Evolutionary conservation across 768 basidiomycete genomes (phyloP).

Genomic region (Mrakia hoshinonis): DNA sequence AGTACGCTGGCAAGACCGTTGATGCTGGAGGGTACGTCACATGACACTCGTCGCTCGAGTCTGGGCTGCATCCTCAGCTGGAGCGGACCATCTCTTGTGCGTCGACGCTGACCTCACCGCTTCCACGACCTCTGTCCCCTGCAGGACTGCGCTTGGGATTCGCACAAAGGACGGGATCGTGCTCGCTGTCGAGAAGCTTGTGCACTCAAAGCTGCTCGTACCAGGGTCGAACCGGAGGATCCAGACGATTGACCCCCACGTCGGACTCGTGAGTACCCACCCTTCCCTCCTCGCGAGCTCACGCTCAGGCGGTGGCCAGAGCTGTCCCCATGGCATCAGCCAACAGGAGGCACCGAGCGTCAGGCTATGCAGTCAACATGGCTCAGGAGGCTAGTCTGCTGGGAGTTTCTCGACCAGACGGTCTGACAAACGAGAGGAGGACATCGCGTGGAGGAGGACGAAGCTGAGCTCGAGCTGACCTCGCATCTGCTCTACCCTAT

Average conservation of each 20-base stretch:
- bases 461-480: conserved; percentile 1
- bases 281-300: background rate
- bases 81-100: background rate
- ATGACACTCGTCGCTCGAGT: background rate
- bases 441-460: background rate
- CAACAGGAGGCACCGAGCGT: no score
- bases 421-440: background rate
- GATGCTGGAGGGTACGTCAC: conserved; percentile 86
- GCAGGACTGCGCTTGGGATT: conserved; percentile 89
- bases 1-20: conserved; percentile 96
- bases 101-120: background rate
- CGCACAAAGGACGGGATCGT: conserved; percentile 90
- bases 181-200: conserved; percentile 93
- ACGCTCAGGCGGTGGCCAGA: no score
- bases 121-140: conserved; percentile 1
- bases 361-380: no score
- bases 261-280: conserved; percentile 63
- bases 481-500: background rate
- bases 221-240: conserved; percentile 89
- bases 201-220: conserved; percentile 90
- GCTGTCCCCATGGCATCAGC: no score
- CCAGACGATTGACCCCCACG: conserved; percentile 83
- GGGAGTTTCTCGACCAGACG: background rate
- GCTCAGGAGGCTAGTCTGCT: no score
- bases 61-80: background rate